Percentiles rank a stretch among this genome's conserved stretches.
These are phyloP conservation scores for Chimonanthus praecox DNA, from an alignment of 164 flowering plant species.

Conservation along the genomic window DNA sequence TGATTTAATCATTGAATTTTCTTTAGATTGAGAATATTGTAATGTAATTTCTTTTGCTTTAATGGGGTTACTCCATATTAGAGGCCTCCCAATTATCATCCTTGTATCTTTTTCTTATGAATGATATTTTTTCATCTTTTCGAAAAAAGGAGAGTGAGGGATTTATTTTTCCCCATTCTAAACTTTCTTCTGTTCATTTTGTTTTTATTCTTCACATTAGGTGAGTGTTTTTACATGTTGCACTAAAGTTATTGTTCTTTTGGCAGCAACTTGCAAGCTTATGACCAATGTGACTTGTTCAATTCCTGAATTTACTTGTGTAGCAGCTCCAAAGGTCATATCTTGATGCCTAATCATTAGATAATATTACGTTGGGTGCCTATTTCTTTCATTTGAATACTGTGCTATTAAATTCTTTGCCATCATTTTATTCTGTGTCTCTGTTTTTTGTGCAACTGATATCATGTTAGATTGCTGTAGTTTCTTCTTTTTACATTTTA, in stretches of 20 bases:
- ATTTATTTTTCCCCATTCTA: too few species aligned
- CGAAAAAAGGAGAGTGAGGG: too few species aligned
- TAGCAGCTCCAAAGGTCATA: slow-evolving; percentile 78
- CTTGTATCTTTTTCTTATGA: too few species aligned
- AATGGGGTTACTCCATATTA: too few species aligned
- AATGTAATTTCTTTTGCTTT: too few species aligned
- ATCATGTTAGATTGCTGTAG: background rate
- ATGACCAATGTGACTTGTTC: slow-evolving; percentile 77
- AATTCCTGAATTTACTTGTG: slow-evolving; percentile 90
- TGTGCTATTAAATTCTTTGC: background rate
- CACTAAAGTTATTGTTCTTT: slow-evolving; percentile 12
- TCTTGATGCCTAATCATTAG: background rate
- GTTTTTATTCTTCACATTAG: background rate
- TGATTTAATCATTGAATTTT: too few species aligned
- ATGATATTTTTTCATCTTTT: too few species aligned
- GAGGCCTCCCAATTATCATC: too few species aligned
- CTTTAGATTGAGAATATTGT: too few species aligned
- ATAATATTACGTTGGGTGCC: background rate
- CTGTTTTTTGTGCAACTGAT: background rate
- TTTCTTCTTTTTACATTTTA: too few species aligned
- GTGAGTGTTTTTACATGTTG: background rate
- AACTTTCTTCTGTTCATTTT: background rate
- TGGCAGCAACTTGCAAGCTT: slow-evolving; percentile 74
- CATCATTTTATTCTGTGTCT: background rate
- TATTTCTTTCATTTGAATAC: background rate